Conservation (phyloP, 2,329 filamentous ascomycete species). For the Lecanicillium sp. region DNA sequence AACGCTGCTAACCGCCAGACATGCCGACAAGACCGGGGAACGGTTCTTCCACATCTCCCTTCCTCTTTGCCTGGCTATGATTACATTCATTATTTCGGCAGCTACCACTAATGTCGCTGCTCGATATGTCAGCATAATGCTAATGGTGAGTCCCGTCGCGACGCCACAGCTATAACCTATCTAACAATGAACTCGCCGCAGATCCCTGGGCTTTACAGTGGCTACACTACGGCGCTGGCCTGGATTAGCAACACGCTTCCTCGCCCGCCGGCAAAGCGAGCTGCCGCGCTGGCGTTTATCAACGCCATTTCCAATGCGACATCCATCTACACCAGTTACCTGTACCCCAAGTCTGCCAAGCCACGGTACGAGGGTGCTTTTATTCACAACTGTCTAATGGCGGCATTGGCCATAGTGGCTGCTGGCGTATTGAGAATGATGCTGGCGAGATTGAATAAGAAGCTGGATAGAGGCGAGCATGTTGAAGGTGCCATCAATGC, state of each 20-base stretch:
- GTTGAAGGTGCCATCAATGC: slow-evolving; percentile 49
- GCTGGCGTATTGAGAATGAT: slow-evolving; percentile 57
- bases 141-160: slow-evolving; percentile 42
- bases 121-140: slow-evolving; percentile 53
- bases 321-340: slow-evolving; percentile 62
- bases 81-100: slow-evolving; percentile 17
- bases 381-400: slow-evolving; percentile 59
- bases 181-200: slow-evolving; percentile 12
- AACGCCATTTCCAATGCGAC: slow-evolving; percentile 52
- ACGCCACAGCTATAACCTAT: background rate
- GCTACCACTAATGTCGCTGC: slow-evolving; percentile 11
- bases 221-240: slow-evolving; percentile 59
- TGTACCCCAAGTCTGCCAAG: slow-evolving; percentile 48
- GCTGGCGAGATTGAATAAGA: slow-evolving; percentile 59
- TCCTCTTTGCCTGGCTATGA: slow-evolving; percentile 14
- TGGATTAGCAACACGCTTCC: slow-evolving; percentile 75
- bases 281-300: slow-evolving; percentile 63
- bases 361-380: slow-evolving; percentile 50
- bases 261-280: slow-evolving; percentile 66
- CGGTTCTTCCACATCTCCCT: slow-evolving; percentile 28
- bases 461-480: slow-evolving; percentile 55
- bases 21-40: slow-evolving; percentile 29
- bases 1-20: slow-evolving; percentile 24
- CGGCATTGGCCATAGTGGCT: slow-evolving; percentile 54
- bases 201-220: slow-evolving; percentile 53